A percentile compares a stretch with the other conserved stretches of the same genome.
phyloP scores from a whole-genome alignment of 257 asterid species.

The Capsicum rhomboideum region DNA sequence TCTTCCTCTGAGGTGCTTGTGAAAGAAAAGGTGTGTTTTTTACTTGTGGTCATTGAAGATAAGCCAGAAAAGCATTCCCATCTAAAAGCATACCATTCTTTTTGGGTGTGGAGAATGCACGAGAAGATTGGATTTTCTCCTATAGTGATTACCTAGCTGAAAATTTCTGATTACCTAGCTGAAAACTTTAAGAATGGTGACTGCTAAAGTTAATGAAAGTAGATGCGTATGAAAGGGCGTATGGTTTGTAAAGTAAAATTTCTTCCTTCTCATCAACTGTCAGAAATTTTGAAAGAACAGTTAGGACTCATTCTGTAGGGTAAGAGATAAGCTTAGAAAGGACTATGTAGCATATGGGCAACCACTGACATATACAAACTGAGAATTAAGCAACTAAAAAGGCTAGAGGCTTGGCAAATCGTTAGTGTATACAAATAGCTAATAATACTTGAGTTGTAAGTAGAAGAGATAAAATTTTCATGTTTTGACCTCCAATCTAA shows the following conservation, averaged over 20 bases:
- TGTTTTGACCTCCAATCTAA: not conserved
- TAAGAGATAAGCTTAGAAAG: not conserved
- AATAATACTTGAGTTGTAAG: not conserved
- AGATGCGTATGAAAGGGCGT: not conserved
- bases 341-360: not conserved
- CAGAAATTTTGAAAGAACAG: not conserved
- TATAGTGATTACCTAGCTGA: not conserved
- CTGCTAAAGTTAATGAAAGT: not conserved
- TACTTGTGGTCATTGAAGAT: slow-evolving; percentile 8
- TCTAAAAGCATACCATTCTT: not conserved
- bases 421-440: not conserved
- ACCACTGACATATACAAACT: not conserved
- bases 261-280: not conserved
- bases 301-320: not conserved
- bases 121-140: not conserved
- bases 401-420: not conserved
- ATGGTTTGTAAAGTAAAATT: not conserved
- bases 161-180: not conserved
- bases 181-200: not conserved
- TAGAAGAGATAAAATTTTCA: not conserved
- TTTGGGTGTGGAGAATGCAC: not conserved
- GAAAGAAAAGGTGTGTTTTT: slow-evolving; percentile 83
- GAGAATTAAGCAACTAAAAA: not conserved
- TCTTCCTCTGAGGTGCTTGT: slow-evolving; percentile 80
- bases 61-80: not conserved